Evolutionary conservation across 2,329 filamentous ascomycete genomes (phyloP), one percentile per base, ranked within the genome.

Genomic region (Cercospora citrullina): DNA sequence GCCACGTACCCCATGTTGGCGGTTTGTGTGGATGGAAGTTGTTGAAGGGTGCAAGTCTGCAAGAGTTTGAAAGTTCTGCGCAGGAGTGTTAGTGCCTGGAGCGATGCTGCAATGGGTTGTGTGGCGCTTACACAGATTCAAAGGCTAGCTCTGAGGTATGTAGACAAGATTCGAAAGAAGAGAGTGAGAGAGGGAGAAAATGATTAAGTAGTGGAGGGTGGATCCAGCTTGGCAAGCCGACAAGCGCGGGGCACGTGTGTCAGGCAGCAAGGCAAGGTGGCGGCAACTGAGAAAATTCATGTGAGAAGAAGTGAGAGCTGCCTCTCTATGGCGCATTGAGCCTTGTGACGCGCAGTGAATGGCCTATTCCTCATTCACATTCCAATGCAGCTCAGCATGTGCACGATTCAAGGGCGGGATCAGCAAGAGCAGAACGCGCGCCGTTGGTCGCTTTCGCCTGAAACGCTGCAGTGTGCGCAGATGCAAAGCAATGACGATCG

Each of bases 1-100:
- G 45, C 42, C 45, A 84, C 86, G 80, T 83, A 89, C 87, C 86
- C 87, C 87, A 89, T 89, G 81, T 71, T 87, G 83, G 80, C 79
- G 83, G 84, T 72, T 42, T 39, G 80, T 74, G 71, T 66, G 70
- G 63, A 60, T 64, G 65, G 67, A 65, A 70, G 66, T 64, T 66
- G 60, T 69, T 66, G 71, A 63, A 66, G 60, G 62, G 67, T 70
- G 70, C 65, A 67, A 64, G 66, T 70, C 42, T 60, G 61, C 62
- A 64, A 58, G 62, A 58, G 59, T 61, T 64, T 64, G 62, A 45
- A 42, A 58, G 62, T 64, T 64, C 62, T 64, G 62, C 30, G 48
- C 21, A 36, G 48, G 16, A 18, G 23, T 36, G 33, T 64, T 45
- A 64, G 48, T 58, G 62, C 14, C 48, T 16, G 48, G 4, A 30